Evolutionary conservation across 1,284 basidiomycete species (phyloP), one percentile per base, ranked within the genome.

Genomic region (Sporisorium sorghi): DNA sequence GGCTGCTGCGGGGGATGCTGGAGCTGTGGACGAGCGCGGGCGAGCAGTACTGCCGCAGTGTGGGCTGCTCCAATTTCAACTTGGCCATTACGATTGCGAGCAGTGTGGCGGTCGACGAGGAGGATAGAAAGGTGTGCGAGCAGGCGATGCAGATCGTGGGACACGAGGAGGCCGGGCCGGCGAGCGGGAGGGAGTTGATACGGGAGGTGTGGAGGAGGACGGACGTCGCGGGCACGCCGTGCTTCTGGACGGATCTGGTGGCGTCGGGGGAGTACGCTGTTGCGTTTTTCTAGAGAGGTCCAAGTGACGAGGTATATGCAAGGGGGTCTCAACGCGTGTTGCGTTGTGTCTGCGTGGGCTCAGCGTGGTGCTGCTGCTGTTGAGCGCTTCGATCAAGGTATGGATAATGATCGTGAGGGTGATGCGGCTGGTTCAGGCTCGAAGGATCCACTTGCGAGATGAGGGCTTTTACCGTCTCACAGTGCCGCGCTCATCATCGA

Each of bases 31-130:
- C 58, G 2, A 51, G 44, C 7, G 63, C 69, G 12, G 69, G 63
- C 3, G 63, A 72, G 46, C 44, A 51, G 28, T 72, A 72, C 48
- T 72, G 69, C 28, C 23, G 63, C 12, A 53, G 52, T 21, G 63
- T 72, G 1, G 69, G 69, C 33, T 72, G 69, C 28, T 62, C 58
- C 30, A 72, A 72, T 24, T 72, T 66, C 52, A 72, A 72, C 23
- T 44, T 72, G 35, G 59, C 69, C 32, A 67, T 72, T 21, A 66
- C 67, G 19, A 33, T 66, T 0, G 69, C 69, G 3, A 48, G 49
- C 12, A 51, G 51, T 0, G 69, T 72, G 33, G 69, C 69, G 35
- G 59, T 72, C 46, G 52, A 59, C 14, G 58, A 61, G 26, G 37
- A 44, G 26, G 69, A 72, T 39, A 15, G 69, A 30, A 55, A 24